phyloP scores from a whole-genome alignment of 2,329 filamentous ascomycete species.

The Pochonia chlamydosporia region DNA sequence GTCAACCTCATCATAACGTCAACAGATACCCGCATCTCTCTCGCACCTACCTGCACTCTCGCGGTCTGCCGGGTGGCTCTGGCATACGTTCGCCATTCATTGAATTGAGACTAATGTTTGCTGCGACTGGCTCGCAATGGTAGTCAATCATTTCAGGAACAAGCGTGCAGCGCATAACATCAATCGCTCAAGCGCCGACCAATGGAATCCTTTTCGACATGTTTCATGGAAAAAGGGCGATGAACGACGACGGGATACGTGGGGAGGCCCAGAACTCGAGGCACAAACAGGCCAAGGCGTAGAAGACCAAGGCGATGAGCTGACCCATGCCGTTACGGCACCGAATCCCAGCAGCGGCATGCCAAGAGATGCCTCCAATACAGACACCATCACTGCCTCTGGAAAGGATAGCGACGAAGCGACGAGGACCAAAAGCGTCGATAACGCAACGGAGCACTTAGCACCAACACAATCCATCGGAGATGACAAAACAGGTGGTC shows the following conservation, averaged over 20 bases:
- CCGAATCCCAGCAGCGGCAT: slow-evolving; percentile 17
- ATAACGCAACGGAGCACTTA: slow-evolving; percentile 14
- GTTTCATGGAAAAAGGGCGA: slow-evolving; percentile 29
- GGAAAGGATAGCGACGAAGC: slow-evolving; percentile 15
- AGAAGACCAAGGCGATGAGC: slow-evolving; percentile 20
- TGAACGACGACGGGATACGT: slow-evolving; percentile 26
- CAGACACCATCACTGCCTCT: slow-evolving; percentile 17
- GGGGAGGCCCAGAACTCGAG: slow-evolving; percentile 27
- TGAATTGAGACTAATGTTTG: slow-evolving; percentile 11
- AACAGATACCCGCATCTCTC: background rate
- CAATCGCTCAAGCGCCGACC: slow-evolving; percentile 32
- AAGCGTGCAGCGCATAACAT: slow-evolving; percentile 38
- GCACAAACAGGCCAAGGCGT: slow-evolving; percentile 18
- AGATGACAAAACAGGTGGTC: slow-evolving; percentile 14
- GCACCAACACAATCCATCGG: slow-evolving; percentile 14
- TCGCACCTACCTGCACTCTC: background rate
- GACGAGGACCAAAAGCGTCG: slow-evolving; percentile 11
- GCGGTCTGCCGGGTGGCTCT: background rate
- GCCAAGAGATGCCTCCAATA: slow-evolving; percentile 18
- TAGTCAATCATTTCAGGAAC: slow-evolving; percentile 41
- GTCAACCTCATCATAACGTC: background rate
- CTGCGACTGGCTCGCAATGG: slow-evolving; percentile 11
- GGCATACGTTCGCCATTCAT: background rate
- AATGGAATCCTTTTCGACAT: slow-evolving; percentile 41
- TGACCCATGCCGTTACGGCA: slow-evolving; percentile 30